Percentiles rank a stretch among this genome's conserved stretches.
Evolutionary conservation across 805 yeast genomes (phyloP).

Genomic region (Metschnikowia amazonensis): DNA sequence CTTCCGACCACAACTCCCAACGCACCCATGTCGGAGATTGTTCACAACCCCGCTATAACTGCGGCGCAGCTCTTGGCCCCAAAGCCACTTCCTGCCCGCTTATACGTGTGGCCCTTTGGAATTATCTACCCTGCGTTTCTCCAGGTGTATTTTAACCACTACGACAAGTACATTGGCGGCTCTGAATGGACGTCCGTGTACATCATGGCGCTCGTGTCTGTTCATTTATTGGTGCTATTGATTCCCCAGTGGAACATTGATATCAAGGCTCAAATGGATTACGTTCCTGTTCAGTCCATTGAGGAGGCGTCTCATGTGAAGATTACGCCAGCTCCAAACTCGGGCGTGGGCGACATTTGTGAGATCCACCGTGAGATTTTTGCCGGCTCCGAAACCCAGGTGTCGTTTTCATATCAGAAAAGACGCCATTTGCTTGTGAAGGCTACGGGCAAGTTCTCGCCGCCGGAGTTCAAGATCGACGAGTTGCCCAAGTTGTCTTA

Average conservation of each 20-base stretch:
- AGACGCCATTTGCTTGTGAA: slow-evolving; percentile 76
- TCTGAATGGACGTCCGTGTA: slow-evolving; percentile 95
- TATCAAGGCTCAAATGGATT: slow-evolving; percentile 67
- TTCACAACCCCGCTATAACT: slow-evolving; percentile 67
- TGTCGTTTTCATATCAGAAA: slow-evolving; percentile 83
- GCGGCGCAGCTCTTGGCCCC: slow-evolving; percentile 74
- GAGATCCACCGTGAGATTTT: slow-evolving; percentile 51
- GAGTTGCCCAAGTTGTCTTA: slow-evolving; percentile 52
- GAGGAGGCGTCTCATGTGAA: slow-evolving; percentile 67
- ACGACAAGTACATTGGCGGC: slow-evolving; percentile 81
- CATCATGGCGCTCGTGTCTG: slow-evolving; percentile 65
- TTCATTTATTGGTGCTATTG: slow-evolving; percentile 74
- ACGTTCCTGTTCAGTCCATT: slow-evolving; percentile 47
- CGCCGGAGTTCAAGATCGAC: slow-evolving; percentile 77
- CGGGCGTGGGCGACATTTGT: slow-evolving; percentile 81
- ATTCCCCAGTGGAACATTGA: slow-evolving; percentile 92
- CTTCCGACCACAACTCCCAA: not conserved
- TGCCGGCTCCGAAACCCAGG: slow-evolving; percentile 57
- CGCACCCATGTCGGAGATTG: slow-evolving; percentile 38
- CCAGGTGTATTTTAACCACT: slow-evolving; percentile 60
- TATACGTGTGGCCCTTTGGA: slow-evolving; percentile 81
- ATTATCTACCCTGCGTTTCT: slow-evolving; percentile 71
- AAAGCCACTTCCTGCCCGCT: slow-evolving; percentile 54
- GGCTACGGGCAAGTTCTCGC: slow-evolving; percentile 55
- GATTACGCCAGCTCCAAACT: slow-evolving; percentile 78